Evolutionary conservation across 1,284 basidiomycete genomes (phyloP), one percentile per base, ranked within the genome.

Genomic region (Cutaneotrichosporon cutaneum): DNA sequence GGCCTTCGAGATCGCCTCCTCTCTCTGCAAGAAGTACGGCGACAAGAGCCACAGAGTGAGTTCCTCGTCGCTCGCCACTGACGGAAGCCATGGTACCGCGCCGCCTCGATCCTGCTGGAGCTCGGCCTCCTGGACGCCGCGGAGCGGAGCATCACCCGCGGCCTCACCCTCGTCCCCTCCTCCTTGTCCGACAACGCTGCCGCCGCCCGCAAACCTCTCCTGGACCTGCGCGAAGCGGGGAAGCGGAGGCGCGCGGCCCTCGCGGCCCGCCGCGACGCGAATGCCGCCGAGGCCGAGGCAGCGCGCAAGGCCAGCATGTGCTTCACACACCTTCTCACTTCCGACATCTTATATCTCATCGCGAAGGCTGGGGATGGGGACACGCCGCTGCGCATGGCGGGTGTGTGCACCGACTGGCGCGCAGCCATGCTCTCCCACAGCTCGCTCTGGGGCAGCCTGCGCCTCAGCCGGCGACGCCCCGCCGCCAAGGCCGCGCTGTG

Each of bases 391-490:
- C 62, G 68, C 44, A 72, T 77, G 70, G 63, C 65, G 2, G 66
- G 65, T 6, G 72, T 73, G 22, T 72, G 73, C 50, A 18, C 30
- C 54, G 26, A 56, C 10, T 77, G 76, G 76, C 66, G 74, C 27
- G 35, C 39, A 1, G 59, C 63, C 5, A 39, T 73, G 26, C 27
- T 67, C 16, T 32, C 42, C 18, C 66, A 68, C 22, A 36, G 51
- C 0, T 56, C 60, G 14, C 51, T 74, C 1, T 77, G 74, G 74
- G 45, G 42, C 21, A 63, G 51, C 0, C 32, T 77, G 4, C 64
- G 65, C 0, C 56, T 77, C 3, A 61, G 66, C 2, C 52, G 50
- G 42, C 69, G 64, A 27, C 60, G 65, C 10, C 67, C 69, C 0
- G 45, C 66, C 1, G 59, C 62, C 18, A 72, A 69, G 52, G 60